phyloP scores from a whole-genome alignment of 768 basidiomycete species.

The Floccularia luteovirens region DNA sequence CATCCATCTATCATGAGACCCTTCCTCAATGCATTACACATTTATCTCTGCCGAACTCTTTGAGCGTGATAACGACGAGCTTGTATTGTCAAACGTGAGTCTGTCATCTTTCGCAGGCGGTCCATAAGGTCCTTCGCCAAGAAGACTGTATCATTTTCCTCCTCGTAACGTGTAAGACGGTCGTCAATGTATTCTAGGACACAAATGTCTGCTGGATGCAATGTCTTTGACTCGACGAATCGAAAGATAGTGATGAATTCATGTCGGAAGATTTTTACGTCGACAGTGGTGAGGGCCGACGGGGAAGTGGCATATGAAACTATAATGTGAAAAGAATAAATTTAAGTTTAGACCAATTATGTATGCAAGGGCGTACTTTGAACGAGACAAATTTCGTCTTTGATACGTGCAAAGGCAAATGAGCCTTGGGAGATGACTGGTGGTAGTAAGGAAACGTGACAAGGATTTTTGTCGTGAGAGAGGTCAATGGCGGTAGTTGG shows the following conservation, averaged over 20 bases:
- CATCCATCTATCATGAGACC: not conserved
- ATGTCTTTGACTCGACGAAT: slow-evolving; percentile 31
- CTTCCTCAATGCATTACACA: not conserved
- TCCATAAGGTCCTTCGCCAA: slow-evolving; percentile 45
- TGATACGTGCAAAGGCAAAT: slow-evolving; percentile 54
- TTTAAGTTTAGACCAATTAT: slow-evolving; percentile 3
- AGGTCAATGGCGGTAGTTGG: not conserved
- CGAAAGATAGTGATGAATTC: slow-evolving; percentile 64
- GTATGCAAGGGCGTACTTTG: slow-evolving; percentile 43
- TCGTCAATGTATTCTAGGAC: slow-evolving; percentile 46
- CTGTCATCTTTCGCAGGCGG: slow-evolving; percentile 30
- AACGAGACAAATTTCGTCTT: slow-evolving; percentile 50
- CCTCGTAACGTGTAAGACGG: slow-evolving; percentile 42
- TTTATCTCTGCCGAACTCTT: slow-evolving; percentile 13
- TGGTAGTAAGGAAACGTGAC: slow-evolving; percentile 1
- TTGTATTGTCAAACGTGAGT: slow-evolving; percentile 15
- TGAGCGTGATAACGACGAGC: slow-evolving; percentile 14
- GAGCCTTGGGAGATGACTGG: slow-evolving; percentile 18
- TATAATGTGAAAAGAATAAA: slow-evolving; percentile 8
- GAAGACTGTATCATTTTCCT: slow-evolving; percentile 53
- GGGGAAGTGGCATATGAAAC: slow-evolving; percentile 30
- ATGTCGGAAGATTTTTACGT: slow-evolving; percentile 50
- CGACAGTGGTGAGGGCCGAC: slow-evolving; percentile 36
- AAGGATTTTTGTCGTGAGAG: too few species aligned
- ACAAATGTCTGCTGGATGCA: slow-evolving; percentile 43